Percentiles rank a stretch among this genome's conserved stretches.
Evolutionary conservation across 2,329 filamentous ascomycete species (phyloP).

Genomic region (Penicillium brevicompactum): DNA sequence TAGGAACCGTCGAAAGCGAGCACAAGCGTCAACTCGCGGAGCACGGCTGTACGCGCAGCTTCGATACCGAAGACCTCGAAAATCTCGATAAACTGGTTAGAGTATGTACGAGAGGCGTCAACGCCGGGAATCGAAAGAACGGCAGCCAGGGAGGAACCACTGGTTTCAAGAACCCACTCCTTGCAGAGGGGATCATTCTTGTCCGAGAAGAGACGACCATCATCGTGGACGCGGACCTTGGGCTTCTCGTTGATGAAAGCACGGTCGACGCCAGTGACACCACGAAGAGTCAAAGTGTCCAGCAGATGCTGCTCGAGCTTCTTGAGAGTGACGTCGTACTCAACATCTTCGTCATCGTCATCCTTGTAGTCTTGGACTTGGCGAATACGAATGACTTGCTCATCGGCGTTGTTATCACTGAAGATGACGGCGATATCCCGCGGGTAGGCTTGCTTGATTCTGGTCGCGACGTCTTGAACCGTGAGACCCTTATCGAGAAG

Average conservation of each 20-base stretch:
- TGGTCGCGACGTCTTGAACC: constrained; percentile 85
- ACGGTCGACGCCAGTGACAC: constrained; percentile 83
- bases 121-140: constrained; percentile 87
- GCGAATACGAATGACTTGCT: constrained; percentile 90
- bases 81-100: constrained; percentile 94
- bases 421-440: constrained; percentile 89
- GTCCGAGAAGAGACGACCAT: constrained; percentile 73
- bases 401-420: constrained; percentile 96
- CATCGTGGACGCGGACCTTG: constrained; percentile 65
- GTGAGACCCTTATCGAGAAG: constrained; percentile 87
- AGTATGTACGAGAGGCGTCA: constrained; percentile 81
- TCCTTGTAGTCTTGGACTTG: constrained; percentile 71
- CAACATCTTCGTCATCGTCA: constrained; percentile 71
- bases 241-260: constrained; percentile 88
- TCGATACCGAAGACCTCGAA: constrained; percentile 96
- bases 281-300: constrained; percentile 86
- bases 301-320: constrained; percentile 88
- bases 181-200: constrained; percentile 76
- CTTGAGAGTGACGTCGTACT: constrained; percentile 92
- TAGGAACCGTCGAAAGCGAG: constrained; percentile 98
- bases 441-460: constrained; percentile 86
- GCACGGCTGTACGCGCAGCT: constrained; percentile 81
- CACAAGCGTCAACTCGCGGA: constrained; percentile 87
- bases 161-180: constrained; percentile 96
- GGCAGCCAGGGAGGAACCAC: constrained; percentile 80